These are phyloP conservation scores for Backusella psychrophila DNA, from an alignment of 192 early-diverging fungal genomes.

Conservation along the genomic window DNA sequence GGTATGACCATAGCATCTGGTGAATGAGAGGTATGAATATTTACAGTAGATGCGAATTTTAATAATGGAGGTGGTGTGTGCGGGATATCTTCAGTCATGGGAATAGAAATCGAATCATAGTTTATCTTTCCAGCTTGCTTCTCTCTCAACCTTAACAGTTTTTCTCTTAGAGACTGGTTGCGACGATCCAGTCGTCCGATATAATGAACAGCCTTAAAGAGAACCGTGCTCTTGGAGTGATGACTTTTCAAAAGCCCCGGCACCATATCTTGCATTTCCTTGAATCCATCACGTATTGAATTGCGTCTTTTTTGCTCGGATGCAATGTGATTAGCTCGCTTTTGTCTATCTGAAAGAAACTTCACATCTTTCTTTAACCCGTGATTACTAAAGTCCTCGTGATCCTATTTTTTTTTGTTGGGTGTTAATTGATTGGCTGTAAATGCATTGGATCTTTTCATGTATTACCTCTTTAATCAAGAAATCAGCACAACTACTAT, in stretches of 20 bases:
- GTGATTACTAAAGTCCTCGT: not conserved
- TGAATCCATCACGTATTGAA: constrained; percentile 79
- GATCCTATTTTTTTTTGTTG: constrained; percentile 3
- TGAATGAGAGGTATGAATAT: not conserved
- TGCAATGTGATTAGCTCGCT: constrained; percentile 68
- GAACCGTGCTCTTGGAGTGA: constrained; percentile 62
- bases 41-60: not conserved
- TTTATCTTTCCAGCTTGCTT: not conserved
- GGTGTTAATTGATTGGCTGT: not conserved
- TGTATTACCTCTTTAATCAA: not conserved
- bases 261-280: constrained; percentile 85
- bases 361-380: constrained; percentile 28
- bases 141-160: constrained; percentile 10
- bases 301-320: constrained; percentile 74
- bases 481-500: not conserved
- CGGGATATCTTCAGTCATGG: not conserved
- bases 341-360: constrained; percentile 71
- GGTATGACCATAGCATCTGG: constrained; percentile 2
- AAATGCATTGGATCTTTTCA: not conserved
- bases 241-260: constrained; percentile 72
- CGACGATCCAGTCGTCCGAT: constrained; percentile 57
- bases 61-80: not conserved
- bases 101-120: not conserved
- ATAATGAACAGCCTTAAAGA: constrained; percentile 65
- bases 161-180: constrained; percentile 35